Base-by-base conservation (phyloP, 345 rosid species). In the Gossypium bickii region DNA sequence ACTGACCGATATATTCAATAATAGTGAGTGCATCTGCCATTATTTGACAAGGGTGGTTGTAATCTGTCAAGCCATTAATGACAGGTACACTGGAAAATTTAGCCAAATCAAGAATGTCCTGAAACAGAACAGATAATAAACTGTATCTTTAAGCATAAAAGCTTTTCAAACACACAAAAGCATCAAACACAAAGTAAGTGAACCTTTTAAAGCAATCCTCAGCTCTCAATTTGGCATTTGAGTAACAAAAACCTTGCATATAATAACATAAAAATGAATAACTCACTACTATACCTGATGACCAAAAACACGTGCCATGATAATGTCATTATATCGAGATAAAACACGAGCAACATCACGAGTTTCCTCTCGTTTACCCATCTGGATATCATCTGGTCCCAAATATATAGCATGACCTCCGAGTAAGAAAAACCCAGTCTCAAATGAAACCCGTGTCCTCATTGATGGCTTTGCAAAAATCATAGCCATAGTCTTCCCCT, bases 1-100 rank as follows among this genome's bases (percentile, higher is more conserved):
- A 73, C 29, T 69, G 93, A 77, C 98, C 97, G 25, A 90, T 65
- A 78, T 93, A 93, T 80, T 95, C 98, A 78, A 95, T 90, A 51
- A 93, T 93, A 45, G 98, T 93, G 80, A 95, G 97, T 45, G 99
- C 98, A 85, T 95, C 99, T 0, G 98, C 98, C 93, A 95, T 93
- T 76, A 93, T 91, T 88, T 95, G 98, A 83, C 94, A 89, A 76
- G 97, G 99, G 76, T 93, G 99, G 84, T 95, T 91, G 79, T 89
- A 90, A 78, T 95, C 98, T 29, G 98, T 92, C 80, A 93, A 84
- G 76, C 99, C 98, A 83, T 93, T 93, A 59, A 95, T 82, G 44
- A 94, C 94, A 29, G 98, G 97, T 59, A 92, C 96, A 77, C 82
- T 81, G 38, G 99, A 75, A 83, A 84, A 90, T 77, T 90, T 91